Base-by-base conservation (phyloP, 768 basidiomycete species). In the Xanthoconium stramineum region DNA sequence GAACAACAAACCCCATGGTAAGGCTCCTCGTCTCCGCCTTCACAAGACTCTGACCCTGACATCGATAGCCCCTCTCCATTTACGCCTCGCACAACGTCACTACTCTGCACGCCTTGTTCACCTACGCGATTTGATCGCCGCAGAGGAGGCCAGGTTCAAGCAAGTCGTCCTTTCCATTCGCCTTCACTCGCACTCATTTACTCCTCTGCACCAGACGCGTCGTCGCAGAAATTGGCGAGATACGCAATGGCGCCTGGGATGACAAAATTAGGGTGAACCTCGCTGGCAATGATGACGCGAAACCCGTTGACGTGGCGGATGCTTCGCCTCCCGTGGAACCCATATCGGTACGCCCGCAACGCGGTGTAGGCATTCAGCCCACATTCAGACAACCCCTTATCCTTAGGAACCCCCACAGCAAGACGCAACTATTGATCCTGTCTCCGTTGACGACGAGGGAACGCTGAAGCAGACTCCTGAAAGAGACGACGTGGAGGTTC, bases 131-230 rank as follows among this genome's bases (percentile, higher is more conserved):
- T 77, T 86, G 43, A 91, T 97, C 39, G 64, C 78, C 33, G 78
- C 74, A 2, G 88, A 94, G 66, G 94, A 96, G 73, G 69, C 73
- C 30, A 83, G 81, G 55, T 97, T 94, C 81, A 90, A 83, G 90
- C 88, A 65, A 29, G 80, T 59, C 40, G 8, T 2, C 24, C 14
- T n/a, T 40, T 45, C 32, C 13, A 14, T 36, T 44, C n/a, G 2
- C 13, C 17, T 46, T 20, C 15, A 30, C 50, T 10, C n/a, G 24
- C 35, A 17, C 19, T 46, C 47, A 59, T 50, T 24, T 35, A n/a
- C 45, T 6, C 19, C 28, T 40, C 19, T 37, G 13, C 37, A 17
- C 9, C 9, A 92, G 91, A 70, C 72, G 71, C 35, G 76, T 94
- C 14, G 77, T 85, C 19, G 72, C 79, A 4, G 93, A 95, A 71